Percentiles rank a stretch among this genome's conserved stretches.
phyloP scores from a whole-genome alignment of 257 asterid species.

The Prunella vulgaris region DNA sequence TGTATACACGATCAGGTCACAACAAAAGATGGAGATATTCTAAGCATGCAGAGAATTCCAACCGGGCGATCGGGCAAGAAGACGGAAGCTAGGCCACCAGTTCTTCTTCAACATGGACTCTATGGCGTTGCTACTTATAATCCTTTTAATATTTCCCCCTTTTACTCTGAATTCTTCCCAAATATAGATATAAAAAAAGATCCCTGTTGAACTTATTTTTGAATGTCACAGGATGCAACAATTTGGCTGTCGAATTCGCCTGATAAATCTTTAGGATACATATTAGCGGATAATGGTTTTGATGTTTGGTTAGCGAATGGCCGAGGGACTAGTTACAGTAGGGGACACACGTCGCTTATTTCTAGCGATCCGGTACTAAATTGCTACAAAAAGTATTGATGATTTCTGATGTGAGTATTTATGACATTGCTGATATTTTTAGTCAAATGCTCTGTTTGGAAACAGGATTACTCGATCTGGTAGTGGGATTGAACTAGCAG shows the following conservation, averaged over 20 bases:
- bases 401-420: neutral
- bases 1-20: slow-evolving; percentile 42
- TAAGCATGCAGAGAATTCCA: slow-evolving; percentile 67
- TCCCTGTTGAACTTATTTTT: neutral
- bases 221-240: slow-evolving; percentile 42
- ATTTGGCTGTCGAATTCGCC: slow-evolving; percentile 57
- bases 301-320: slow-evolving; percentile 72
- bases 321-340: slow-evolving; percentile 48
- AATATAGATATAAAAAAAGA: too few relatives aligned
- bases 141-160: too few relatives aligned
- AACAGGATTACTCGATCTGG: slow-evolving; percentile 70
- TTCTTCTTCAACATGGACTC: slow-evolving; percentile 69
- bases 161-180: slow-evolving; percentile 58
- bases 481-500: slow-evolving; percentile 84
- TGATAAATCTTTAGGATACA: slow-evolving; percentile 50
- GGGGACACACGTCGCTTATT: slow-evolving; percentile 24
- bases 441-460: neutral
- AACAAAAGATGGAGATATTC: slow-evolving; percentile 57
- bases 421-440: neutral
- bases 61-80: slow-evolving; percentile 29
- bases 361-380: slow-evolving; percentile 44
- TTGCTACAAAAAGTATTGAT: neutral
- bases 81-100: slow-evolving; percentile 34
- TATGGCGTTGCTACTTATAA: neutral
- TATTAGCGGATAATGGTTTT: slow-evolving; percentile 53